Evolutionary conservation across 2,329 filamentous ascomycete genomes (phyloP), one percentile per base, ranked within the genome.

Genomic region (Hymenoscyphus repandus): DNA sequence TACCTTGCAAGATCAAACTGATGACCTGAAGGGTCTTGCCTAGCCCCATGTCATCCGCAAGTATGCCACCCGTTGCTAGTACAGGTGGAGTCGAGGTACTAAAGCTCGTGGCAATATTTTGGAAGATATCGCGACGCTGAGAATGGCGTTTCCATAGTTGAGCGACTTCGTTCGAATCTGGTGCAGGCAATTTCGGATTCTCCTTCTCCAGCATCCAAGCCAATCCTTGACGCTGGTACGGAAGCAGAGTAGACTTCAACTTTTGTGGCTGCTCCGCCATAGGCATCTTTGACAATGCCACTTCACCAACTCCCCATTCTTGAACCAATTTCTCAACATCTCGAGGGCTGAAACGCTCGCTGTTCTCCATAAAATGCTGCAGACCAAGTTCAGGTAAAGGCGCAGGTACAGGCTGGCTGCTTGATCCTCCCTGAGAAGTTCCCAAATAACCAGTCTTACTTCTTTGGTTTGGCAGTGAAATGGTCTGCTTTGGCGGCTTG

Each of bases 1-100:
- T 71, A 5, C 74, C 75, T 3, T 68, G 61, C 45, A 91, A 70
- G 49, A 96, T 85, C 33, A 95, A 70, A 47, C 88, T 87, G 59
- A 96, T 92, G 43, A 90, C 78, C 65, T 95, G 87, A 7, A 96
- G 75, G 0, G 90, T 96, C 71, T 95, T 95, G 20, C 90, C 90
- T 5, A 96, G 53, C n/a, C 90, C 90, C 91, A 96, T 96, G 62
- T 96, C 90, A 66, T 96, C 90, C 1, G 90, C 89, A 7, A 96
- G 75, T 45, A 96, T 90, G 31, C 90, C 90, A 15, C 90, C 90
- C 45, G 82, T 88, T 6, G 88, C 81, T 18, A 95, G 74, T 1
- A 71, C 67, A 0, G 89, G 89, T 1, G 76, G 68, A 2, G 66
- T 67, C 0, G 66, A 67, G 7, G 77, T 82, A 9, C 81, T 77